Evolutionary conservation across 257 asterid species (phyloP).

Genomic region (Solanum chiquidenum): DNA sequence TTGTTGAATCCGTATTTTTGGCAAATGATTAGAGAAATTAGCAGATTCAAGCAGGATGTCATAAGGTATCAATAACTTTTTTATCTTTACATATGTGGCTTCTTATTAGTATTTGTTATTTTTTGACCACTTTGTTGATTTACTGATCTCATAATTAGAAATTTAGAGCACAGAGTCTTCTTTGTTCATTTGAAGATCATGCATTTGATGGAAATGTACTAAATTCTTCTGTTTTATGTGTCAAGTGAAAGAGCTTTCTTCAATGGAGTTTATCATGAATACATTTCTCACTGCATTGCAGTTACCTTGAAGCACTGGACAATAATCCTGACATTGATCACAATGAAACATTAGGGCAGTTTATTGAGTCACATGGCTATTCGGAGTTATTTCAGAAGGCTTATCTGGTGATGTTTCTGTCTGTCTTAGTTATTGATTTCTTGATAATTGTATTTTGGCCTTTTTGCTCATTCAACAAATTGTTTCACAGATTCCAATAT

Average conservation of each 20-base stretch:
- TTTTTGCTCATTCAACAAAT: no score
- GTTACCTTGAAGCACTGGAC: slow-evolving; percentile 72
- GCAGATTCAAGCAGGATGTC: slow-evolving; percentile 63
- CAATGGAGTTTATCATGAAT: background rate
- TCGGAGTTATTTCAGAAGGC: slow-evolving; percentile 78
- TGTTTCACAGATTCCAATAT: background rate
- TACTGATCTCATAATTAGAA: background rate
- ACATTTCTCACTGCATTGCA: slow-evolving; percentile 3
- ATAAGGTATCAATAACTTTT: slow-evolving; percentile 15
- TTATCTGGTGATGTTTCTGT: slow-evolving; percentile 53
- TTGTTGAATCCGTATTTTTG: slow-evolving; percentile 54
- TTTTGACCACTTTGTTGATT: background rate
- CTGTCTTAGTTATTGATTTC: background rate
- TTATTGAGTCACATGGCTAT: slow-evolving; percentile 50
- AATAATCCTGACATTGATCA: slow-evolving; percentile 66
- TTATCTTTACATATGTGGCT: background rate
- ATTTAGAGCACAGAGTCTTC: background rate
- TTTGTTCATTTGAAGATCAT: background rate
- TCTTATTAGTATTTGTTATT: no score
- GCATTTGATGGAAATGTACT: background rate
- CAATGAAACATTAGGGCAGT: slow-evolving; percentile 58
- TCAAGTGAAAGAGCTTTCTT: background rate
- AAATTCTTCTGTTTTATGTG: background rate
- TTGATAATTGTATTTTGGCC: no score
- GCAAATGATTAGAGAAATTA: slow-evolving; percentile 75